A percentile compares a stretch with the other conserved stretches of the same genome.
These are phyloP conservation scores for Auricularia cornea DNA, from an alignment of 768 basidiomycete genomes.

Conservation along the genomic window DNA sequence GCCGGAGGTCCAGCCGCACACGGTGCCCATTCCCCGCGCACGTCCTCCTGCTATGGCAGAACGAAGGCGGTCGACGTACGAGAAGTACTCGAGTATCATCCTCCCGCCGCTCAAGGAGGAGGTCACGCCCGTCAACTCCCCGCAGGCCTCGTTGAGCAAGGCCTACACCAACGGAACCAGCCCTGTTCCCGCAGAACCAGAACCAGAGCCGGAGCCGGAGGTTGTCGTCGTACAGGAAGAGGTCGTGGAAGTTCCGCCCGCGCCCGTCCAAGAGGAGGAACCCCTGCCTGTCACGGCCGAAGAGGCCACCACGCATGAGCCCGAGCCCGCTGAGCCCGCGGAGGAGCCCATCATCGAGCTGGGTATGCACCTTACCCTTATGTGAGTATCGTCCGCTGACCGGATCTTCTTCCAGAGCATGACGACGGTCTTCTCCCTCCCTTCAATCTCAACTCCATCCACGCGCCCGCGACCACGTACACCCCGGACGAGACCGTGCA, in stretches of 20 bases:
- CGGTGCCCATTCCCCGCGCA: background rate
- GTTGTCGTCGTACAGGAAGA: background rate
- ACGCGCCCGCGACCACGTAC: conserved; percentile 17
- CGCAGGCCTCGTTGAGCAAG: background rate
- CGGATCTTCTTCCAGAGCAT: conserved; percentile 25
- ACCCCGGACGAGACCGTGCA: conserved; percentile 28
- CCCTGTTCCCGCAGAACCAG: background rate
- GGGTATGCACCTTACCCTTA: conserved; percentile 19
- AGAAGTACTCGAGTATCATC: conserved; percentile 52
- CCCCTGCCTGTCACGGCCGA: background rate
- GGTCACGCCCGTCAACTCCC: conserved; percentile 37
- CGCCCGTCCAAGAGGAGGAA: background rate
- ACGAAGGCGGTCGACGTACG: conserved; percentile 58
- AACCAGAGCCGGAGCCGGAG: background rate
- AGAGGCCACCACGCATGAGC: background rate
- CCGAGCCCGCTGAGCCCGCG: background rate
- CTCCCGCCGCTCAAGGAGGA: conserved; percentile 65
- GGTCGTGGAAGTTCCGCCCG: background rate
- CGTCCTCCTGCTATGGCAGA: conserved; percentile 31
- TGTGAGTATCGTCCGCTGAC: background rate
- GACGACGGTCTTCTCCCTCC: conserved; percentile 37
- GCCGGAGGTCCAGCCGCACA: background rate
- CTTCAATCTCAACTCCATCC: conserved; percentile 42
- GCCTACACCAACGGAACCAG: conserved; percentile 1
- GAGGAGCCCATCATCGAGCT: conserved; percentile 22